Percentiles rank a stretch among this genome's conserved stretches.
These are phyloP conservation scores for Lyophyllum semitale DNA, from an alignment of 768 basidiomycete species.

Conservation along the genomic window DNA sequence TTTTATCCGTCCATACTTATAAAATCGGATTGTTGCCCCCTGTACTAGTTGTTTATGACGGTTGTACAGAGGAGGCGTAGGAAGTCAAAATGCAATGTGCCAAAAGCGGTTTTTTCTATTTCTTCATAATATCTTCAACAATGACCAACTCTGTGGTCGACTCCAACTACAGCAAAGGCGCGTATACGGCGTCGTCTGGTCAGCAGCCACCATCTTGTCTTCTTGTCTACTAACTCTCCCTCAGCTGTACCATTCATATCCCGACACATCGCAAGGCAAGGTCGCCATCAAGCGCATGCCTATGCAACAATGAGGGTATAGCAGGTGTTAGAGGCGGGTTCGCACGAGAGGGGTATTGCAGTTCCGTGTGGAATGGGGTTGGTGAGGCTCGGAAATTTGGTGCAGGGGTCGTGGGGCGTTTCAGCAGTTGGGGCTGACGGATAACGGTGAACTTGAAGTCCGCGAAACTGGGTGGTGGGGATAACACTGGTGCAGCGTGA, in stretches of 20 bases:
- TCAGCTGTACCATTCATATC: conserved; percentile 73
- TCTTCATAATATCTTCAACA: not conserved
- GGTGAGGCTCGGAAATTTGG: too few species aligned
- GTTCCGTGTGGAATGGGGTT: too few species aligned
- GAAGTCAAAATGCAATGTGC: not conserved
- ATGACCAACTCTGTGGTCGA: conserved; percentile 51
- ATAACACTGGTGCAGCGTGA: too few species aligned
- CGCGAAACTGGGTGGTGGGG: too few species aligned
- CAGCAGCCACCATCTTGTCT: conserved; percentile 14
- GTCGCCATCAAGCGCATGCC: conserved; percentile 98
- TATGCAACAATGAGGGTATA: too few species aligned
- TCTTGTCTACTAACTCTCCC: conserved; percentile 17
- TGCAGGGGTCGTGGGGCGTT: too few species aligned
- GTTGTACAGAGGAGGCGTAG: not conserved
- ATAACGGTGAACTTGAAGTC: too few species aligned
- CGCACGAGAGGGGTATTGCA: too few species aligned
- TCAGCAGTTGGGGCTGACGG: too few species aligned
- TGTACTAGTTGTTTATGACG: not conserved
- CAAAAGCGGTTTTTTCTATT: not conserved
- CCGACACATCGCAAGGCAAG: conserved; percentile 77
- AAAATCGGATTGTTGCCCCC: not conserved
- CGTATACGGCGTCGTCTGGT: conserved; percentile 94
- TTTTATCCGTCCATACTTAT: too few species aligned
- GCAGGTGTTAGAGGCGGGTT: too few species aligned
- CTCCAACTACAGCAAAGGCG: conserved; percentile 84